Percentiles rank a stretch among this genome's conserved stretches.
Evolutionary conservation across 1,139 yeast genomes (phyloP).

Genomic region (Geotrichum candidum): DNA sequence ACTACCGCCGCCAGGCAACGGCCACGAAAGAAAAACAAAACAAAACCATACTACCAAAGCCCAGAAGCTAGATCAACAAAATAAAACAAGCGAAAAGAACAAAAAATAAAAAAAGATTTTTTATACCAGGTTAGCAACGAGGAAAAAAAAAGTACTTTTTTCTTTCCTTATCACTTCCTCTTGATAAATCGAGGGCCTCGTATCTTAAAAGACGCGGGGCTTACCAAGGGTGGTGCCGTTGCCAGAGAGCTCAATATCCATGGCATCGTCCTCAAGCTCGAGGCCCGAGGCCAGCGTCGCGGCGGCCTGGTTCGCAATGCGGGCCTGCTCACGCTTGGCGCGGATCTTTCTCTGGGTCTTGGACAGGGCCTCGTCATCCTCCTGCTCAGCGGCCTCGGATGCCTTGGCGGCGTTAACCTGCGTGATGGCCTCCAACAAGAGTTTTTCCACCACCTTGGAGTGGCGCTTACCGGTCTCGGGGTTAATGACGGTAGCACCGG

Average conservation of each 20-base stretch:
- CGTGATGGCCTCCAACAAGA: conserved; percentile 7
- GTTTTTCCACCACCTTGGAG: conserved; percentile 7
- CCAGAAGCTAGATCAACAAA: background rate
- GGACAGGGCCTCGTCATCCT: background rate
- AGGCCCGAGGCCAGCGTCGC: background rate
- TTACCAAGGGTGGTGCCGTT: conserved; percentile 14
- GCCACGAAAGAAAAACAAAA: background rate
- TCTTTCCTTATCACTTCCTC: background rate
- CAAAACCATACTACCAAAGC: background rate
- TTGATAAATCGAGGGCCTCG: background rate
- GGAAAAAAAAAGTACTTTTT: background rate
- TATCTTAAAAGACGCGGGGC: conserved; percentile 6
- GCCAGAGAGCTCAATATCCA: conserved; percentile 11
- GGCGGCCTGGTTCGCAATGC: conserved; percentile 14
- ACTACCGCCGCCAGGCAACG: no score
- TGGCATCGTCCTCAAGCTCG: conserved; percentile 3
- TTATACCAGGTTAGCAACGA: background rate
- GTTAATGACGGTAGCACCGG: background rate
- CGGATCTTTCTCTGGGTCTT: conserved; percentile 13
- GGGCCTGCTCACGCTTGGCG: conserved; percentile 8
- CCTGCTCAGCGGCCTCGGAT: background rate
- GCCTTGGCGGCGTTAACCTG: background rate
- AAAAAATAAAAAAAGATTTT: no score
- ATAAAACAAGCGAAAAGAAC: background rate
- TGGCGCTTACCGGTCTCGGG: conserved; percentile 3